A percentile compares a stretch with the other conserved stretches of the same genome.
Evolutionary conservation across 495 filamentous ascomycete species (phyloP).

Genomic region (Penicillium roqueforti): DNA sequence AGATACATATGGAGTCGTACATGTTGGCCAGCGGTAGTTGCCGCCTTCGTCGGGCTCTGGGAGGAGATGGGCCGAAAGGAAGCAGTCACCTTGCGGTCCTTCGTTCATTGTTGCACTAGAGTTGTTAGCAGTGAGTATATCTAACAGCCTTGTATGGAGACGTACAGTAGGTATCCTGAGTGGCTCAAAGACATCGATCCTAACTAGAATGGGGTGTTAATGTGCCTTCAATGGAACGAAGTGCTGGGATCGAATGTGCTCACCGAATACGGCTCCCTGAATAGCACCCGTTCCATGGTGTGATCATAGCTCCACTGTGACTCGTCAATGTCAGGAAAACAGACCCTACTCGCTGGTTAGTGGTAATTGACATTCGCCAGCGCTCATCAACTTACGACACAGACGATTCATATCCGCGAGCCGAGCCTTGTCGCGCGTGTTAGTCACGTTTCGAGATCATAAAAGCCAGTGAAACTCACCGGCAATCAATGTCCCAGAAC

Average conservation of each 20-base stretch:
- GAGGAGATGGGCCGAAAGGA: constrained; percentile 32
- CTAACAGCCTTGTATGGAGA: background rate
- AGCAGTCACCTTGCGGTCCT: constrained; percentile 34
- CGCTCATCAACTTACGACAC: constrained; percentile 30
- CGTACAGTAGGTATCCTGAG: constrained; percentile 40
- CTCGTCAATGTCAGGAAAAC: constrained; percentile 36
- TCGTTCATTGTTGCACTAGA: constrained; percentile 40
- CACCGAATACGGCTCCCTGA: constrained; percentile 37
- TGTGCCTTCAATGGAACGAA: background rate
- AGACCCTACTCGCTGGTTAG: constrained; percentile 25
- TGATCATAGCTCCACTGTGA: constrained; percentile 34
- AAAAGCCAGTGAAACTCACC: constrained; percentile 22
- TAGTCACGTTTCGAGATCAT: constrained; percentile 5
- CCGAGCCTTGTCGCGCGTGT: constrained; percentile 3
- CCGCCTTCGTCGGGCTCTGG: constrained; percentile 36
- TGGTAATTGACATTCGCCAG: constrained; percentile 1
- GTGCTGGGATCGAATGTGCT: background rate
- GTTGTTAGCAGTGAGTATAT: constrained; percentile 13
- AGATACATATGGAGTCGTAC: constrained; percentile 18
- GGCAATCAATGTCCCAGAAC: constrained; percentile 36
- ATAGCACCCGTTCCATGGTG: constrained; percentile 36
- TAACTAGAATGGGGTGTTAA: constrained; percentile 25
- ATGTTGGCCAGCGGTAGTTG: constrained; percentile 32
- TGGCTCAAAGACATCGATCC: constrained; percentile 39
- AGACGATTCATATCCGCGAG: constrained; percentile 29